Conservation (phyloP, 73 alveolate species). For the Blepharisma japonicum region DNA sequence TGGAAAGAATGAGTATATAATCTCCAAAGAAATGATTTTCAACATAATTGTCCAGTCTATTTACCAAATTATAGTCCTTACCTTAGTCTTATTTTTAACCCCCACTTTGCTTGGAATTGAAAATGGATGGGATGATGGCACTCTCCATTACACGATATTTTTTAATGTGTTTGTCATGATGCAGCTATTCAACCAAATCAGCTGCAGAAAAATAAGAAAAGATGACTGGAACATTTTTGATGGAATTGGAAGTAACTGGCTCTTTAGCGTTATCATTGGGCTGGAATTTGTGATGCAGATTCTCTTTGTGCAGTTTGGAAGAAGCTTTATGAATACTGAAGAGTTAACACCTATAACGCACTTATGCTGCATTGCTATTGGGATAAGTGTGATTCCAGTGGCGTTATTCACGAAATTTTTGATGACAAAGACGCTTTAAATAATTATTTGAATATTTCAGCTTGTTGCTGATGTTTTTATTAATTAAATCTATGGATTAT, state of each 20-base stretch:
- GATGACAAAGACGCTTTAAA: too few species aligned
- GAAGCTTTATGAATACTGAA: neutral
- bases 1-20: slow-evolving; percentile 82
- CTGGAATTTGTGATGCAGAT: slow-evolving; percentile 60
- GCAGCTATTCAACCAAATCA: slow-evolving; percentile 69
- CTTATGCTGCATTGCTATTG: slow-evolving; percentile 21
- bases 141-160: slow-evolving; percentile 62
- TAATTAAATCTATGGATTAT: too few species aligned
- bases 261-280: neutral
- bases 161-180: slow-evolving; percentile 69
- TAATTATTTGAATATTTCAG: too few species aligned
- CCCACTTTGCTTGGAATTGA: slow-evolving; percentile 21
- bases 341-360: neutral
- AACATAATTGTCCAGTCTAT: slow-evolving; percentile 77
- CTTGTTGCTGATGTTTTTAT: too few species aligned
- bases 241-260: neutral
- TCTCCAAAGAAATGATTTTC: slow-evolving; percentile 87
- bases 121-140: slow-evolving; percentile 36
- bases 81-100: slow-evolving; percentile 62
- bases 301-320: slow-evolving; percentile 69
- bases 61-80: slow-evolving; percentile 68
- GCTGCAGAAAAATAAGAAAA: slow-evolving; percentile 55
- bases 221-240: slow-evolving; percentile 20
- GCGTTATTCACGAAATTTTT: too few species aligned
- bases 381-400: neutral